Percentiles rank a stretch among this genome's conserved stretches.
phyloP scores from a whole-genome alignment of 129 eudicot genomes.

The Tagetes patula region DNA sequence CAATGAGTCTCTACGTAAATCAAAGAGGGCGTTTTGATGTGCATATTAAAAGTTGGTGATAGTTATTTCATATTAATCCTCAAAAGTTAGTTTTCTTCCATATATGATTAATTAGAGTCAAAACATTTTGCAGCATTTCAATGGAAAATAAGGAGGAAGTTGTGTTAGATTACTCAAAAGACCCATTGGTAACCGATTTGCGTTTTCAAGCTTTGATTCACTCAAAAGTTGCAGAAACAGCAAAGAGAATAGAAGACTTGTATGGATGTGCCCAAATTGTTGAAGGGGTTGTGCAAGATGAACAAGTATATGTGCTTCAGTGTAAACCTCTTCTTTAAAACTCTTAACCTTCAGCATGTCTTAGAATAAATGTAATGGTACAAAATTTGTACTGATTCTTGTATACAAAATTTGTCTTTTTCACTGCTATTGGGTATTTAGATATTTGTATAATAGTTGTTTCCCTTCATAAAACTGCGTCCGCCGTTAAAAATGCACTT shows the following conservation, averaged over 20 bases:
- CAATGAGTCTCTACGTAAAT: neutral
- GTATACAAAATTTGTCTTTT: neutral
- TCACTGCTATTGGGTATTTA: neutral
- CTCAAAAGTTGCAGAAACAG: conserved; percentile 46
- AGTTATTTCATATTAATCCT: conserved; percentile 2
- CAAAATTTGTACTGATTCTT: neutral
- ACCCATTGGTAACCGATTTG: conserved; percentile 37
- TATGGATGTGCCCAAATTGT: conserved; percentile 49
- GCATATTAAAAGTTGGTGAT: neutral
- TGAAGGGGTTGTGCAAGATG: conserved; percentile 51
- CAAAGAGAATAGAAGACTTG: conserved; percentile 42
- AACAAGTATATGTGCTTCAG: conserved; percentile 45
- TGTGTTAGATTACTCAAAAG: conserved; percentile 49
- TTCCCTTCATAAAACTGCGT: neutral
- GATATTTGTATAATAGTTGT: neutral
- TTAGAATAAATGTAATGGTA: neutral
- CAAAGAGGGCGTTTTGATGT: neutral
- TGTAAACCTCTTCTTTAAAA: conserved; percentile 34
- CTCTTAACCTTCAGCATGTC: neutral
- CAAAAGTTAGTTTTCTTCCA: neutral
- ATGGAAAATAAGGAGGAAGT: conserved; percentile 45
- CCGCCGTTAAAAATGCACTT: neutral
- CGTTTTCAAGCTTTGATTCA: conserved; percentile 34
- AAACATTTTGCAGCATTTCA: conserved; percentile 29
- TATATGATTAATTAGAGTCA: neutral